These are phyloP conservation scores for Zymoseptoria pseudotritici DNA, from an alignment of 2,329 filamentous ascomycete species.

Conservation along the genomic window DNA sequence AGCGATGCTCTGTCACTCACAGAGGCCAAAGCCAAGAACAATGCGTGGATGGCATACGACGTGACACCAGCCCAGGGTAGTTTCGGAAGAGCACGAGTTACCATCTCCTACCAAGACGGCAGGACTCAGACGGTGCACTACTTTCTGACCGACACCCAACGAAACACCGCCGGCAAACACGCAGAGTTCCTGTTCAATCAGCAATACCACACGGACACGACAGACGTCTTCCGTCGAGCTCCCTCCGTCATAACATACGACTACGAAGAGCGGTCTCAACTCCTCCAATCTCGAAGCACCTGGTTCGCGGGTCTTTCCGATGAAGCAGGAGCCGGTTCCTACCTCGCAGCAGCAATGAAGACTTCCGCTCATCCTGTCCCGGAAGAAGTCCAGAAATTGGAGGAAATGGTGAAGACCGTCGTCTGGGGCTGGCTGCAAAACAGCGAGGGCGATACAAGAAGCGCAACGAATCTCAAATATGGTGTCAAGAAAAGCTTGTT, in stretches of 20 bases:
- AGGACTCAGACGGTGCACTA: constrained; percentile 51
- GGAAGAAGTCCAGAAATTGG: constrained; percentile 46
- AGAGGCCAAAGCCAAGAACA: constrained; percentile 20
- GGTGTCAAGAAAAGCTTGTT: constrained; percentile 50
- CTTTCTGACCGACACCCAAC: constrained; percentile 44
- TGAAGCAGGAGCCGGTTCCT: constrained; percentile 52
- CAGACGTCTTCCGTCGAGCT: constrained; percentile 48
- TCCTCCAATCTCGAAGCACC: constrained; percentile 42
- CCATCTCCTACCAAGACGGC: constrained; percentile 42
- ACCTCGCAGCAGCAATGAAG: constrained; percentile 50
- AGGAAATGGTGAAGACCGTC: constrained; percentile 47
- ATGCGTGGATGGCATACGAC: constrained; percentile 30
- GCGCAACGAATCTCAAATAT: constrained; percentile 30
- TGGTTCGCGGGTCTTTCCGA: constrained; percentile 56
- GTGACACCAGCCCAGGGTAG: constrained; percentile 37
- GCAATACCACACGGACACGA: constrained; percentile 45
- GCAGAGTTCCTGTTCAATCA: constrained; percentile 49
- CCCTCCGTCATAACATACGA: constrained; percentile 54
- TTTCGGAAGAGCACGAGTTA: constrained; percentile 46
- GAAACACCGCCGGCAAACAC: constrained; percentile 40
- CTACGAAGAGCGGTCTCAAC: constrained; percentile 26
- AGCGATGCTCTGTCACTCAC: constrained; percentile 32
- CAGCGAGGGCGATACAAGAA: constrained; percentile 3
- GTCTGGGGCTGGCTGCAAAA: constrained; percentile 45
- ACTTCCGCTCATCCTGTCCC: constrained; percentile 45